phyloP scores from a whole-genome alignment of 805 yeast genomes.

The Candida suzukii region DNA sequence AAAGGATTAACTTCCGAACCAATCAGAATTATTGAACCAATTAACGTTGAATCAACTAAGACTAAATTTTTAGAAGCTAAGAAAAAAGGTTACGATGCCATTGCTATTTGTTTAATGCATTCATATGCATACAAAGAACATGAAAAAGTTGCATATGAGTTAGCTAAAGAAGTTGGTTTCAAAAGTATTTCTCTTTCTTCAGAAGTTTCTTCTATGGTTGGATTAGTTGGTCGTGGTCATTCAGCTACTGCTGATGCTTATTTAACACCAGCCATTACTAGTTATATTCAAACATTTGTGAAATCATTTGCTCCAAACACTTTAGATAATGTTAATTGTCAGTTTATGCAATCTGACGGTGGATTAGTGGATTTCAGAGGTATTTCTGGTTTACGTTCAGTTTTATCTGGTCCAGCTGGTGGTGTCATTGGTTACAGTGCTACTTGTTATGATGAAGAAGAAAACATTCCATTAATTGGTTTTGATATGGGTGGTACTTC shows the following conservation, averaged over 20 bases:
- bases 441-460: slow-evolving; percentile 50
- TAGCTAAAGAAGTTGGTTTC: slow-evolving; percentile 35
- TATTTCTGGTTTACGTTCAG: slow-evolving; percentile 75
- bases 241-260: slow-evolving; percentile 33
- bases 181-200: slow-evolving; percentile 22
- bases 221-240: slow-evolving; percentile 27
- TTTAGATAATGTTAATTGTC: slow-evolving; percentile 25
- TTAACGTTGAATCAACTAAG: slow-evolving; percentile 13
- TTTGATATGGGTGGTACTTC: slow-evolving; percentile 53
- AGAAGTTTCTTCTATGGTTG: slow-evolving; percentile 26
- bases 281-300: slow-evolving; percentile 25
- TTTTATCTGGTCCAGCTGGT: slow-evolving; percentile 88
- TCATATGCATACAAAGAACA: slow-evolving; percentile 28
- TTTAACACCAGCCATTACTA: slow-evolving; percentile 28
- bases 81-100: slow-evolving; percentile 18
- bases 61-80: slow-evolving; percentile 13
- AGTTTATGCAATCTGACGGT: slow-evolving; percentile 86
- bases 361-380: slow-evolving; percentile 70
- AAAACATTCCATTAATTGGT: slow-evolving; percentile 52
- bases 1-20: slow-evolving; percentile 29
- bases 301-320: slow-evolving; percentile 21
- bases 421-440: slow-evolving; percentile 83
- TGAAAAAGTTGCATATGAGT: slow-evolving; percentile 22
- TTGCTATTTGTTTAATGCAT: slow-evolving; percentile 27
- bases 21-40: slow-evolving; percentile 27